Evolutionary conservation across 1,284 basidiomycete species (phyloP).

Genomic region (Schizopora paradoxa): DNA sequence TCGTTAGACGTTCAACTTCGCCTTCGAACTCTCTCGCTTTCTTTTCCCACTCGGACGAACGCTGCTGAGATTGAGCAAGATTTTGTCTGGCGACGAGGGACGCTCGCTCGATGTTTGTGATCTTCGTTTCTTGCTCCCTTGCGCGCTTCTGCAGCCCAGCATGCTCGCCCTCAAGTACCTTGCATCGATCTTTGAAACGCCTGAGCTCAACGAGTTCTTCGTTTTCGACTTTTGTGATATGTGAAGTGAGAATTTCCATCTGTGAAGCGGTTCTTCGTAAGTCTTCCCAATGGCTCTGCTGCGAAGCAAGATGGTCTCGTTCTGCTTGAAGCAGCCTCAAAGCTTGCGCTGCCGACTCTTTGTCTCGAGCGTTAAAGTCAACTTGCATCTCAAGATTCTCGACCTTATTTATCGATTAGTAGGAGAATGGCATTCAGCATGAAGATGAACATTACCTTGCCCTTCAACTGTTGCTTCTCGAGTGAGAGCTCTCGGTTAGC

Average conservation of each 20-base stretch:
- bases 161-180: conserved; percentile 62
- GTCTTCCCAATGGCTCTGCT: conserved; percentile 68
- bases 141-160: conserved; percentile 59
- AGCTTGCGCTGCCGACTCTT: conserved; percentile 47
- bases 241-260: conserved; percentile 54
- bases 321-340: conserved; percentile 51
- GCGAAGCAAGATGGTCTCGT: conserved; percentile 49
- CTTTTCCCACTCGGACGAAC: conserved; percentile 72
- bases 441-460: conserved; percentile 44
- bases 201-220: conserved; percentile 68
- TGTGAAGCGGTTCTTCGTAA: conserved; percentile 62
- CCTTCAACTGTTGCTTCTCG: conserved; percentile 51
- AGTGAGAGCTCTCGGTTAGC: conserved; percentile 42
- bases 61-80: conserved; percentile 67
- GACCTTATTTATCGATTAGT: conserved; percentile 36
- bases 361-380: conserved; percentile 52
- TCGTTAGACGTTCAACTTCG: conserved; percentile 51
- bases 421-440: conserved; percentile 5
- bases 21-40: conserved; percentile 66
- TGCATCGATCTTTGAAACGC: conserved; percentile 57
- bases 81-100: conserved; percentile 54
- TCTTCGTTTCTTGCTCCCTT: conserved; percentile 64
- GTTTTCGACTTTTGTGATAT: conserved; percentile 59
- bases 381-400: conserved; percentile 55
- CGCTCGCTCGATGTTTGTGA: conserved; percentile 54